Evolutionary conservation across 768 basidiomycete genomes (phyloP).

Genomic region (Erythrobasidium yunnanense): DNA sequence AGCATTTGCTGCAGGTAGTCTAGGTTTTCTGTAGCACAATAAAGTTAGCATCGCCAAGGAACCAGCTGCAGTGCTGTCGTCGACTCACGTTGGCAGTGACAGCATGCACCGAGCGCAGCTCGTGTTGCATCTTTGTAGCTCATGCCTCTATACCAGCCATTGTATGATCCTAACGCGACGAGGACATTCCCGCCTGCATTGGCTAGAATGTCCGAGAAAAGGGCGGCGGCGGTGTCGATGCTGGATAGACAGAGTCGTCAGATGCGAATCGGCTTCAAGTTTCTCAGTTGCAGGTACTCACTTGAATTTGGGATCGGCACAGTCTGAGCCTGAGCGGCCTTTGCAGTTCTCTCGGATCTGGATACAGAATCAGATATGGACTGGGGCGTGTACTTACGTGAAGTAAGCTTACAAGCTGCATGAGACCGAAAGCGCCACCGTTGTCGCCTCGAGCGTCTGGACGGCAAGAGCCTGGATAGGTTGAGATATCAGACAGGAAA

Average conservation of each 20-base stretch:
- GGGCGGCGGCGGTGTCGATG: constrained; percentile 21
- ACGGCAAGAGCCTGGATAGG: constrained; percentile 47
- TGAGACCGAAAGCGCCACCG: constrained; percentile 21
- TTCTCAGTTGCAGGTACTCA: neutral
- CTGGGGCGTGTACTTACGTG: neutral
- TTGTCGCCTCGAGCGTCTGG: neutral
- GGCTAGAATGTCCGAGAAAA: neutral
- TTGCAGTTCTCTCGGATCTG: constrained; percentile 33
- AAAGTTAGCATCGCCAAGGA: neutral
- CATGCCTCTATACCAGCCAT: constrained; percentile 27
- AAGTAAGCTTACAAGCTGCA: constrained; percentile 29
- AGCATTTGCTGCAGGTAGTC: constrained; percentile 28
- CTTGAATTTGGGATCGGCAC: constrained; percentile 28
- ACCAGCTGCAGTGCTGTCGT: no score
- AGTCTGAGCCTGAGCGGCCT: constrained; percentile 27
- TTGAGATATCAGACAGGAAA: neutral
- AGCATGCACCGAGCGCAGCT: neutral
- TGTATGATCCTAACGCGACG: constrained; percentile 9
- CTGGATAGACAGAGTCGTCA: neutral
- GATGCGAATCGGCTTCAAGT: no score
- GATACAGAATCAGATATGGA: neutral
- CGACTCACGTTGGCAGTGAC: constrained; percentile 26
- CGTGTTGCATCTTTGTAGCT: constrained; percentile 2
- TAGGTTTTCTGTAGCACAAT: constrained; percentile 23
- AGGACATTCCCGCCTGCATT: neutral